Percentiles rank a stretch among this genome's conserved stretches.
Conservation (phyloP, 345 rosid genomes). For the Ceriops zippeliana region DNA sequence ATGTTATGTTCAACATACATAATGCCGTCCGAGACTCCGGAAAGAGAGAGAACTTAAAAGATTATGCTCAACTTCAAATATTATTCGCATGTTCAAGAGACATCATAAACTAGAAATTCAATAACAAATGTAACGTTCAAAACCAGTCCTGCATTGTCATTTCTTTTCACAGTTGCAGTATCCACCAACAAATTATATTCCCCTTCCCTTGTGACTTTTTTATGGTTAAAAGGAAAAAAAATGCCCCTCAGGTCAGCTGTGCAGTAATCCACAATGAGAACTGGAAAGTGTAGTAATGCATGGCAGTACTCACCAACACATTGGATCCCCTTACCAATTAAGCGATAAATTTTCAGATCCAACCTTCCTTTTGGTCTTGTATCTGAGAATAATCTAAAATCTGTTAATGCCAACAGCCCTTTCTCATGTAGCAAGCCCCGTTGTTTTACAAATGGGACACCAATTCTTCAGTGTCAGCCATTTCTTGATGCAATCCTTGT, state of each 20-base stretch:
- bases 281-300: no score
- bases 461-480: slow-evolving; percentile 80
- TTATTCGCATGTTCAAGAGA: not conserved
- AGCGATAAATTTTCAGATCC: slow-evolving; percentile 2
- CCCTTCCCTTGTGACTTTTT: not conserved
- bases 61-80: no score
- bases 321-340: slow-evolving; percentile 3
- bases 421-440: slow-evolving; percentile 51
- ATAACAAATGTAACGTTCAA: slow-evolving; percentile 11
- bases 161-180: slow-evolving; percentile 10
- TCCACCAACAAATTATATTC: slow-evolving; percentile 8
- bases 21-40: no score
- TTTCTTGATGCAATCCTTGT: slow-evolving; percentile 59
- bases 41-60: no score
- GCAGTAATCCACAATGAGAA: not conserved
- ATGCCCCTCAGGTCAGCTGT: not conserved
- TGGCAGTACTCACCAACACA: slow-evolving; percentile 11
- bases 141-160: slow-evolving; percentile 16
- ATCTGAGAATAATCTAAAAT: not conserved
- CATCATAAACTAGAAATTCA: slow-evolving; percentile 22
- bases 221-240: not conserved
- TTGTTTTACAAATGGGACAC: slow-evolving; percentile 87
- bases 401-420: not conserved
- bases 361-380: not conserved
- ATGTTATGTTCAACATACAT: no score